phyloP scores from a whole-genome alignment of 257 asterid species.

The Voacanga thouarsii region DNA sequence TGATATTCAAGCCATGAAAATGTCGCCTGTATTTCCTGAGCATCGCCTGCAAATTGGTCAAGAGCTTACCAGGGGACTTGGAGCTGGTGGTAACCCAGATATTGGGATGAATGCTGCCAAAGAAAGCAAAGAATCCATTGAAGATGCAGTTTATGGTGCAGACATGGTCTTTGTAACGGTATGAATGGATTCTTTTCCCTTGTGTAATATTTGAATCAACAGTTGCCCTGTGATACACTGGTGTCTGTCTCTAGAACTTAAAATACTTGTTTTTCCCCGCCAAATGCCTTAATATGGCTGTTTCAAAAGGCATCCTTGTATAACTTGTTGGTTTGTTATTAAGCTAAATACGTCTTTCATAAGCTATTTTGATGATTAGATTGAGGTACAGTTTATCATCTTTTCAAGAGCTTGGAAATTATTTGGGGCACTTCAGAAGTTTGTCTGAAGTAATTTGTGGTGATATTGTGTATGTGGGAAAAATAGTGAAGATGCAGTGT shows the following conservation, averaged over 20 bases:
- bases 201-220: constrained; percentile 5
- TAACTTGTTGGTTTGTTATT: not conserved
- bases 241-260: not conserved
- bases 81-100: constrained; percentile 98
- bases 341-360: not conserved
- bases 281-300: not conserved
- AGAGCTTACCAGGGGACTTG: constrained; percentile 94
- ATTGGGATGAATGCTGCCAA: constrained; percentile 91
- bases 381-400: not conserved
- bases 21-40: constrained; percentile 72
- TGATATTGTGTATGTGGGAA: not conserved
- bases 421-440: not conserved
- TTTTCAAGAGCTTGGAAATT: not conserved
- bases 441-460: not conserved
- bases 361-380: not conserved
- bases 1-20: constrained; percentile 85
- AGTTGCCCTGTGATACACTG: not conserved
- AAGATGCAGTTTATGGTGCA: constrained; percentile 61
- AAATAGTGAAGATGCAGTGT: not conserved
- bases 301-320: not conserved
- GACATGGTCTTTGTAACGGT: constrained; percentile 60
- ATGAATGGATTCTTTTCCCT: constrained; percentile 16
- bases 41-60: constrained; percentile 84
- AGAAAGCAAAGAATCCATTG: constrained; percentile 81
- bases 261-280: not conserved